Base-by-base conservation (phyloP, 2,329 filamentous ascomycete genomes). In the Ophiostoma himal-ulmi region DNA sequence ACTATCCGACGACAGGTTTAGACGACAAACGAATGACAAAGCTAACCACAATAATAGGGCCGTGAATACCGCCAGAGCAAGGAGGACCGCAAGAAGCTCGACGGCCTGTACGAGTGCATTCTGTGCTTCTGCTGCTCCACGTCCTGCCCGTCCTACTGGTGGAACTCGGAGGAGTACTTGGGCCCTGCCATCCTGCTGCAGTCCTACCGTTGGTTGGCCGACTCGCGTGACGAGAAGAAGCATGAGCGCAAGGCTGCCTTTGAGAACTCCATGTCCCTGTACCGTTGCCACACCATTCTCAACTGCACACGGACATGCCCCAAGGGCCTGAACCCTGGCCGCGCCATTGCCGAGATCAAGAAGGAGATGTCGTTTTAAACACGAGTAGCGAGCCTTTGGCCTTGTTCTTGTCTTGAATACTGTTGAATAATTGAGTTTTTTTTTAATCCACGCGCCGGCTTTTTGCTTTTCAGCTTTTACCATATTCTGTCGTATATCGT, bases 71-170 rank as follows among this genome's bases (percentile, higher is more conserved):
- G 91, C 75, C 95, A 98, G 83, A 91, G 85, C 77, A 94, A 93
- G 81, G 93, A 88, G 76, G 94, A 99, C 76, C 93, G 95, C 79
- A 92, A 89, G 83, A 99, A 97, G 89, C 90, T 99, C 70, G 95
- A 98, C 80, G 95, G 95, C 75, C 89, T 98, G 39, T 98, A 99
- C 85, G 95, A 99, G 84, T 99, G 95, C 84, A 98, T 99, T 82
- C 90, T 99, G 71, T 99, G 95, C 86, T 94, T 94, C 76, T 99
- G 95, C 89, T 99, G 95, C 89, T 95, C 92, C 75, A 99, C 95
- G 30, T 97, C 94, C 66, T 99, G 95, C 86, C 95, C 95, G n/a
- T 97, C 93, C 22, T 99, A 99, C 87, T 99, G 95, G 95, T 99
- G 95, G 95, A 99, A 99, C 86, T 89, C 91, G 76, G 94, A 98